A percentile compares a stretch with the other conserved stretches of the same genome.
Evolutionary conservation across 2,329 filamentous ascomycete genomes (phyloP).

Genomic region (Parastagonospora nodorum): DNA sequence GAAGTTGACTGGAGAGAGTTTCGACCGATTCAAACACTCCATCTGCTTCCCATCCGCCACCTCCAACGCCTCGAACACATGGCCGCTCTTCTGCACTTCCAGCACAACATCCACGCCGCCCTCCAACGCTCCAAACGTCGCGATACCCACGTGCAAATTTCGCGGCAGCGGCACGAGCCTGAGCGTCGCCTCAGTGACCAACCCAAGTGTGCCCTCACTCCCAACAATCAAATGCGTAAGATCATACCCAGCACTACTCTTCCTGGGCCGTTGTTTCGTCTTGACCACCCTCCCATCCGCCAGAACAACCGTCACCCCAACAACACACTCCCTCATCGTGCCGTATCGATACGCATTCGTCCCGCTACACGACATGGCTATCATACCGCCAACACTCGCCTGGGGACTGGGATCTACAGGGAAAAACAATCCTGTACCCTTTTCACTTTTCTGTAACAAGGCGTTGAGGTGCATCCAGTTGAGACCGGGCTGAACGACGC

Average conservation of each 20-base stretch:
- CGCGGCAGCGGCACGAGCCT: slow-evolving; percentile 80
- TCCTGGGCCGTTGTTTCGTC: slow-evolving; percentile 82
- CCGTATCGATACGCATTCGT: slow-evolving; percentile 93
- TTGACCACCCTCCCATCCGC: slow-evolving; percentile 87
- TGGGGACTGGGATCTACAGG: slow-evolving; percentile 91
- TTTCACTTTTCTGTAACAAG: slow-evolving; percentile 52
- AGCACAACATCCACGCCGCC: slow-evolving; percentile 77
- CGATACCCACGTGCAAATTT: slow-evolving; percentile 77
- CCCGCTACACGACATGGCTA: slow-evolving; percentile 69
- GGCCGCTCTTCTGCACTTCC: slow-evolving; percentile 74
- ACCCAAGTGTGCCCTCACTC: slow-evolving; percentile 85
- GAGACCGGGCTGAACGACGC: slow-evolving; percentile 65
- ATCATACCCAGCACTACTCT: slow-evolving; percentile 90
- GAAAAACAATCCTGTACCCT: slow-evolving; percentile 75
- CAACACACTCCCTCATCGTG: slow-evolving; percentile 91
- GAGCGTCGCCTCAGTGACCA: slow-evolving; percentile 87
- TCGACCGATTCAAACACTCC: slow-evolving; percentile 67
- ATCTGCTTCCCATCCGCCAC: slow-evolving; percentile 89
- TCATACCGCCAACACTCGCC: slow-evolving; percentile 87
- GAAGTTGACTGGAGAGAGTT: slow-evolving; percentile 62
- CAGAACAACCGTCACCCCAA: slow-evolving; percentile 82
- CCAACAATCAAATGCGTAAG: slow-evolving; percentile 87
- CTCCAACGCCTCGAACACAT: slow-evolving; percentile 87
- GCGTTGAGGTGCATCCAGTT: slow-evolving; percentile 86
- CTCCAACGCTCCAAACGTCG: slow-evolving; percentile 66